Evolutionary conservation across 2,329 filamentous ascomycete genomes (phyloP), one percentile per base, ranked within the genome.

Genomic region (Lasiodiplodia citricola): DNA sequence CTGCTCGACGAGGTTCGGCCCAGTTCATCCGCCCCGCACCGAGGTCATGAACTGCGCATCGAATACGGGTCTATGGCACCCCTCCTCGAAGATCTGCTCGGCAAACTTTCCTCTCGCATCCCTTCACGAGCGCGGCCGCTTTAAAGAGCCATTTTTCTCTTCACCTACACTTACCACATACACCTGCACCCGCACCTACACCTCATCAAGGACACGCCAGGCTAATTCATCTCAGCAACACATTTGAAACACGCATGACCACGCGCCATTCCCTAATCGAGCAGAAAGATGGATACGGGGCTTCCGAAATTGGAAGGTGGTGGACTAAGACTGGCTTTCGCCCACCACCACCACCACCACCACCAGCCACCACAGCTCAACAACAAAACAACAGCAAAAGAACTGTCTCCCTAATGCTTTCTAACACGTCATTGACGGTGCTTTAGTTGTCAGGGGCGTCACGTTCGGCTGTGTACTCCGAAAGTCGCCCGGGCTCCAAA

Each of bases 61-160:
- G 25, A 62, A 50, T 37, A 52, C 44, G 44, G 28, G 47, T 28
- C 60, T 7, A 16, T 8, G 38, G 6, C 35, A 21, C 55, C 28
- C 54, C 31, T 56, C 31, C 47, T 37, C 25, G 23, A 38, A 37
- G 44, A 52, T 64, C 60, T 31, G 37, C 47, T 64, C 60, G 60
- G 60, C 47, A 64, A 64, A 64, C 28, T 52, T 64, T 37, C 60
- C 60, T 21, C 10, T 21, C 35, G 35, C 58, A 23, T 21, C 41
- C 13, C 21, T 31, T 51, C 57, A 25, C 23, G 23, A 23, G n/a
- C 16, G 14, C 7, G 41, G 18, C 18, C 41, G 41, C 18, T 47
- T 47, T 47, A 3, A 47, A 21, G 55, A 62, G 41, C 4, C 23
- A 13, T 35, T 51, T 25, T 23, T n/a, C 25, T 13, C 25, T n/a